Evolutionary conservation across 2,329 filamentous ascomycete genomes (phyloP).

Genomic region (Dothidotthia symphoricarpi): DNA sequence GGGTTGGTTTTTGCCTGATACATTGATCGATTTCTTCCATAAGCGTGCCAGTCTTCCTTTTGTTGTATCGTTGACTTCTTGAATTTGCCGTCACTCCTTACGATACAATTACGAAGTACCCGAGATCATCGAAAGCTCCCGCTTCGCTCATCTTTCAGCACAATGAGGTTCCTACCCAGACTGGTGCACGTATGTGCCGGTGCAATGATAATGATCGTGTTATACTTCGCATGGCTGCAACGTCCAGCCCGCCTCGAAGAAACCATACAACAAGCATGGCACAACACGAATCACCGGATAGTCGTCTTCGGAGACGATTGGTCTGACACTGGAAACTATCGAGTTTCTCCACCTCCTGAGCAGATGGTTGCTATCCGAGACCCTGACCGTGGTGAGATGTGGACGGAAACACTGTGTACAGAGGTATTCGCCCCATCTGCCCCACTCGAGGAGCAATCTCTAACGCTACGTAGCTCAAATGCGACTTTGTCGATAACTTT

Average conservation of each 20-base stretch:
- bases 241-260: slow-evolving; percentile 27
- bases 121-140: too few species aligned
- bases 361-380: slow-evolving; percentile 25
- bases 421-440: slow-evolving; percentile 23
- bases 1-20: not conserved
- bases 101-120: too few species aligned
- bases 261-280: slow-evolving; percentile 31
- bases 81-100: too few species aligned
- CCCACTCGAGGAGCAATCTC: slow-evolving; percentile 3
- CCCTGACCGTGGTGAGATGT: slow-evolving; percentile 31
- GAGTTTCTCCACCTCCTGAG: slow-evolving; percentile 29
- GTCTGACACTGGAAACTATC: slow-evolving; percentile 41
- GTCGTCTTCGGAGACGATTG: slow-evolving; percentile 44
- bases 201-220: slow-evolving; percentile 24
- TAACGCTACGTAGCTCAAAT: slow-evolving; percentile 35
- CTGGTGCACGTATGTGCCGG: slow-evolving; percentile 30
- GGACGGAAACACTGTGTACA: slow-evolving; percentile 40
- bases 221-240: slow-evolving; percentile 34
- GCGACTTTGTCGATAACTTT: slow-evolving; percentile 40
- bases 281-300: slow-evolving; percentile 28
- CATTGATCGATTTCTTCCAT: not conserved
- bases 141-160: too few species aligned
- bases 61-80: too few species aligned
- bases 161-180: slow-evolving; percentile 36
- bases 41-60: too few species aligned